These are phyloP conservation scores for Pholiota microspora DNA, from an alignment of 768 basidiomycete species.

Conservation along the genomic window DNA sequence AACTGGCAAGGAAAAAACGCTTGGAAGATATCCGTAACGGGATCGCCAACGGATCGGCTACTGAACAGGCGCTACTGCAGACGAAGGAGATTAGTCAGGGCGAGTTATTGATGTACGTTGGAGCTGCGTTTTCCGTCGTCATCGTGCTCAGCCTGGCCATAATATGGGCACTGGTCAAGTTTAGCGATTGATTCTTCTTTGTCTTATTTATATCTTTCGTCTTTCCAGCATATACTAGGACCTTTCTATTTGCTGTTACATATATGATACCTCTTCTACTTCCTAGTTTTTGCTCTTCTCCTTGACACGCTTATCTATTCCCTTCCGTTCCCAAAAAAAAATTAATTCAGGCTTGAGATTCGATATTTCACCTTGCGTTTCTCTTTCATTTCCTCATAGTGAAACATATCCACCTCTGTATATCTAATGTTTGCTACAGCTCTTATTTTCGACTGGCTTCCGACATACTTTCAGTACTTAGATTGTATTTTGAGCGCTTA, in stretches of 20 bases:
- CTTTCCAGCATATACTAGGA: neutral
- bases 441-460: no score
- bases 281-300: no score
- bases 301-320: no score
- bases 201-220: neutral
- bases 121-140: slow-evolving; percentile 24
- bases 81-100: slow-evolving; percentile 13
- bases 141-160: slow-evolving; percentile 19
- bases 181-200: neutral
- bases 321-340: no score
- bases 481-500: no score
- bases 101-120: slow-evolving; percentile 31
- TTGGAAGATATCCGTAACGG: slow-evolving; percentile 25
- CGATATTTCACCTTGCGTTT: no score
- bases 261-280: neutral
- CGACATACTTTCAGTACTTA: no score
- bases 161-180: slow-evolving; percentile 24
- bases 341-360: no score
- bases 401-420: no score
- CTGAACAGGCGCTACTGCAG: neutral
- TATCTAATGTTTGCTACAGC: no score
- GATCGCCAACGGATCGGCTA: neutral
- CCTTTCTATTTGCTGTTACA: neutral
- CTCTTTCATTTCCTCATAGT: no score
- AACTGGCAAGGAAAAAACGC: slow-evolving; percentile 29